These are phyloP conservation scores for Trichophyton rubrum DNA, from an alignment of 2,329 filamentous ascomycete species.

Conservation along the genomic window DNA sequence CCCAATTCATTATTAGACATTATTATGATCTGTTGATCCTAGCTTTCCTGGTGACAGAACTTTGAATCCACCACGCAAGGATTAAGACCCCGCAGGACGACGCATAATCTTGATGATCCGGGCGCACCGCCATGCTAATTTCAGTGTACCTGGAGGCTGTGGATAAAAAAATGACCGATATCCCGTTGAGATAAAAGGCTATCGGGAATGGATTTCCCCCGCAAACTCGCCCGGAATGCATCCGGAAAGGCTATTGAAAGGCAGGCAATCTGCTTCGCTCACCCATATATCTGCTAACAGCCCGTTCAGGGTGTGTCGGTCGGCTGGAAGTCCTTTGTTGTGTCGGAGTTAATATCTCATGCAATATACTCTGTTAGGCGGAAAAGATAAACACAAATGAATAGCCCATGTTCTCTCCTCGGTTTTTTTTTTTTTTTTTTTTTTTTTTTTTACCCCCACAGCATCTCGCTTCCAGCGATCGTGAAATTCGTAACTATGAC, in stretches of 20 bases:
- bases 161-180: not conserved
- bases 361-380: not conserved
- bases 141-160: not conserved
- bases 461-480: too few relatives aligned
- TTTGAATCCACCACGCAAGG: not conserved
- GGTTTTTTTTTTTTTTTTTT: too few relatives aligned
- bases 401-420: too few relatives aligned
- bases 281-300: not conserved
- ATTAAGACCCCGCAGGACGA: not conserved
- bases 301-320: not conserved
- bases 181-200: not conserved
- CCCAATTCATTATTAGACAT: not conserved
- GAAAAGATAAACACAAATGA: too few relatives aligned
- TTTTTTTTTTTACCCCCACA: too few relatives aligned
- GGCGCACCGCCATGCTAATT: not conserved
- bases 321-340: not conserved
- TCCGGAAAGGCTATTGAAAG: constrained; percentile 2
- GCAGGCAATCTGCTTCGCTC: not conserved
- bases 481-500: too few relatives aligned
- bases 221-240: not conserved
- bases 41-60: not conserved
- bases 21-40: not conserved
- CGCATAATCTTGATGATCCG: not conserved
- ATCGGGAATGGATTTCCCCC: not conserved
- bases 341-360: not conserved